Conservation (phyloP, 306 rosid species). For the Quercus cerris region DNA sequence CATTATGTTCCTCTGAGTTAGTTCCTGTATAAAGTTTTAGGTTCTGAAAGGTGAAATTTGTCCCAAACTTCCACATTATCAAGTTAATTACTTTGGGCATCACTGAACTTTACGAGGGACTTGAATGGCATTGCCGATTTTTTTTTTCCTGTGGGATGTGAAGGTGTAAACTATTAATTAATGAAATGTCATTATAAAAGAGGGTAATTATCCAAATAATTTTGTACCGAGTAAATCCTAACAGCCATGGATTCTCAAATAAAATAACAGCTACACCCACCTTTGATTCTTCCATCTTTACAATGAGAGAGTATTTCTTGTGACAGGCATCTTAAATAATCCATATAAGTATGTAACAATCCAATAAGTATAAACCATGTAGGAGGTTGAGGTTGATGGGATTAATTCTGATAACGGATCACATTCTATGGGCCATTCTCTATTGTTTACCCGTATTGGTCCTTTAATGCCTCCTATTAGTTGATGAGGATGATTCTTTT, state of each 20-base stretch:
- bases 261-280: too few relatives aligned
- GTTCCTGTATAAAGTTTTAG: slow-evolving; percentile 12
- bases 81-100: not conserved
- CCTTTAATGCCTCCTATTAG: too few relatives aligned
- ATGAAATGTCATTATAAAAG: not conserved
- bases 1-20: not conserved
- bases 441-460: too few relatives aligned
- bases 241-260: not conserved
- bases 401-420: too few relatives aligned
- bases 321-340: too few relatives aligned
- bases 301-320: too few relatives aligned
- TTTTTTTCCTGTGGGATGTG: not conserved
- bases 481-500: too few relatives aligned
- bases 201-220: not conserved
- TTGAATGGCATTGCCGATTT: not conserved
- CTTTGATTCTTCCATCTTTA: too few relatives aligned
- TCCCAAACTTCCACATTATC: not conserved
- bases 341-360: too few relatives aligned
- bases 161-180: not conserved
- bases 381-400: too few relatives aligned
- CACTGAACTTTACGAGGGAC: not conserved
- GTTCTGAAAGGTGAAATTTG: slow-evolving; percentile 1
- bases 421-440: too few relatives aligned
- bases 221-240: not conserved
- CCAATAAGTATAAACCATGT: too few relatives aligned